These are phyloP conservation scores for Tetracentron sinense DNA, from an alignment of 164 flowering plant genomes.

Conservation along the genomic window DNA sequence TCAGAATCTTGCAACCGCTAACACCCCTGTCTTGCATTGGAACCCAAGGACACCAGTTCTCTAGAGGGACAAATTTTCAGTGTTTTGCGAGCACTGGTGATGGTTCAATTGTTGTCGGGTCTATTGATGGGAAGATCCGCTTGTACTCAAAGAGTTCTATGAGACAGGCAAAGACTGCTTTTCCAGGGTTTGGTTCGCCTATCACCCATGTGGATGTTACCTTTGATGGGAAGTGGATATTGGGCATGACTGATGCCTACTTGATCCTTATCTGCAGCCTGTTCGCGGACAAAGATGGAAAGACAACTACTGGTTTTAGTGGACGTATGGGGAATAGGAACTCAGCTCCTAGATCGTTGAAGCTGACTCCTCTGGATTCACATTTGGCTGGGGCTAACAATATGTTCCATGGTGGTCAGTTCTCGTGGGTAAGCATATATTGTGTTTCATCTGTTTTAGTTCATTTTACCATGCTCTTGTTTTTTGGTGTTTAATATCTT, in stretches of 20 bases:
- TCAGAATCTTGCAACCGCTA: conserved; percentile 51
- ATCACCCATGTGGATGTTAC: conserved; percentile 96
- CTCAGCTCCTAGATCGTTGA: conserved; percentile 89
- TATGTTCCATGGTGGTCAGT: conserved; percentile 84
- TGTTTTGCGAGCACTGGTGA: conserved; percentile 96
- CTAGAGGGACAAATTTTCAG: conserved; percentile 82
- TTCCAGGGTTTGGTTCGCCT: conserved; percentile 96
- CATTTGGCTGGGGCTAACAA: conserved; percentile 80
- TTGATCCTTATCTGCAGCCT: conserved; percentile 83
- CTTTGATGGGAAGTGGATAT: conserved; percentile 95
- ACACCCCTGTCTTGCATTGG: conserved; percentile 83
- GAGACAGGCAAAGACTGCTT: conserved; percentile 96
- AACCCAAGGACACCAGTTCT: conserved; percentile 93
- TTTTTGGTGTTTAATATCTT: too few species aligned
- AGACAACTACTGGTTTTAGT: conserved; percentile 75
- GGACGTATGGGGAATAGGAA: conserved; percentile 91
- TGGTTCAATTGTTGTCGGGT: conserved; percentile 96
- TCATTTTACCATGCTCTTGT: not conserved
- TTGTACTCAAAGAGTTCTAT: conserved; percentile 82
- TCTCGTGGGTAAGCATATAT: conserved; percentile 78
- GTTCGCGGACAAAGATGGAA: conserved; percentile 88
- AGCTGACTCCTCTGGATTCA: conserved; percentile 86
- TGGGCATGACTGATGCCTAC: conserved; percentile 92
- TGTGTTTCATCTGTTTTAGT: not conserved
- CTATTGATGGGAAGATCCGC: conserved; percentile 94